A percentile compares a stretch with the other conserved stretches of the same genome.
These are phyloP conservation scores for Sarcocystis neurona DNA, from an alignment of 169 alveolate genomes.

Conservation along the genomic window DNA sequence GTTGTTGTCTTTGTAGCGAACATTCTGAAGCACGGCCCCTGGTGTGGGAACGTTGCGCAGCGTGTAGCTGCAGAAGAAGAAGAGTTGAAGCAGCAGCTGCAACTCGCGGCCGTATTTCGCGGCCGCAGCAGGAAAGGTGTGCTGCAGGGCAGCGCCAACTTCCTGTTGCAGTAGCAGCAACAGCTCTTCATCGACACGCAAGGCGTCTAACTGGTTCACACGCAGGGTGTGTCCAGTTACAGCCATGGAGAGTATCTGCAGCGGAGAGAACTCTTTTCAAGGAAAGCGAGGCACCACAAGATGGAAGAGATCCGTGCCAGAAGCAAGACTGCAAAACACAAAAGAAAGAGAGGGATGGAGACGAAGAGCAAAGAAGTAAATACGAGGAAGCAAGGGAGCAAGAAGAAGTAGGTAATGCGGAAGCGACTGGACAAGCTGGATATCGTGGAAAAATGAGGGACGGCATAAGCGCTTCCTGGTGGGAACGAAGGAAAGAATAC, in stretches of 20 bases:
- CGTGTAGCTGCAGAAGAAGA: conserved; percentile 42
- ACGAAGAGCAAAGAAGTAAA: background rate
- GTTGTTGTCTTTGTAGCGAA: conserved; percentile 27
- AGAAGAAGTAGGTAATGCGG: background rate
- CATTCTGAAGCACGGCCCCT: conserved; percentile 59
- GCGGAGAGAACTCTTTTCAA: too few relatives aligned
- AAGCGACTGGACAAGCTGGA: too few relatives aligned
- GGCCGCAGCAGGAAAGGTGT: background rate
- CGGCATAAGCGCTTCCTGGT: too few relatives aligned
- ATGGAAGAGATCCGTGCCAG: background rate
- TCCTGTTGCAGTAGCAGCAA: conserved; percentile 57
- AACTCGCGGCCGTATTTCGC: conserved; percentile 1
- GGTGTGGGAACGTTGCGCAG: conserved; percentile 42
- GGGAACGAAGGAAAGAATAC: too few relatives aligned
- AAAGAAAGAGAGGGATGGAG: background rate
- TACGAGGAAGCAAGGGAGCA: background rate
- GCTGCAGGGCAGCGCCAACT: conserved; percentile 43
- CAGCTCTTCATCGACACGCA: conserved; percentile 48
- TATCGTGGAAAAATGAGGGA: too few relatives aligned
- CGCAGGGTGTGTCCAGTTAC: conserved; percentile 39
- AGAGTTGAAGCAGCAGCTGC: conserved; percentile 36
- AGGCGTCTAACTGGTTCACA: conserved; percentile 52
- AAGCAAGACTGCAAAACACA: background rate
- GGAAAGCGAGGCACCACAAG: background rate
- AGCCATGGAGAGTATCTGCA: too few relatives aligned